A percentile compares a stretch with the other conserved stretches of the same genome.
Evolutionary conservation across 2,329 filamentous ascomycete genomes (phyloP).

Genomic region (Aspergillus niger): DNA sequence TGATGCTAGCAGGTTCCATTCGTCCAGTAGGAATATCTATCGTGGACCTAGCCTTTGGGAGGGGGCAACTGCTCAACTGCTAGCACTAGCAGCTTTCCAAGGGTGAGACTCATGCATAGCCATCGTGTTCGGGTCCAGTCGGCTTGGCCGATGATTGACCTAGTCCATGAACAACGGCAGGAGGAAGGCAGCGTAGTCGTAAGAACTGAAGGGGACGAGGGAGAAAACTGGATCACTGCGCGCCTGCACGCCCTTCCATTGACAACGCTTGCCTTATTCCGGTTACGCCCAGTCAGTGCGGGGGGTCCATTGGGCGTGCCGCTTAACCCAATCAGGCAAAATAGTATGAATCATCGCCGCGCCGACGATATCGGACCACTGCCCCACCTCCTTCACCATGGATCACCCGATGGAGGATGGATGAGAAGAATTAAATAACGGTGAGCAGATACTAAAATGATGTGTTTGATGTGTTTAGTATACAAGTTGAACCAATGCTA

Average conservation of each 20-base stretch:
- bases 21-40: neutral
- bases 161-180: neutral
- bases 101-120: neutral
- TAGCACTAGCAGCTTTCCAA: neutral
- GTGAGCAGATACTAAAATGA: no score
- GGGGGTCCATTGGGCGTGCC: neutral
- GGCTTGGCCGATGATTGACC: neutral
- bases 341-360: conserved; percentile 1
- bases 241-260: conserved; percentile 7
- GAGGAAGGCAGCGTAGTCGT: conserved; percentile 4
- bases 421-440: no score
- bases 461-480: no score
- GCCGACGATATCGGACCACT: conserved; percentile 4
- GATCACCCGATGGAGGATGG: neutral
- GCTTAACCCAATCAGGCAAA: neutral
- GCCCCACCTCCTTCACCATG: neutral
- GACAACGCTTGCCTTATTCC: neutral
- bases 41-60: neutral
- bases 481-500: no score
- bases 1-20: neutral
- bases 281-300: neutral
- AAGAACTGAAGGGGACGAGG: neutral
- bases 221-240: conserved; percentile 5
- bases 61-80: neutral
- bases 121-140: neutral